Evolutionary conservation across 1,139 yeast genomes (phyloP).

Genomic region (Blastobotrys ciferrii): DNA sequence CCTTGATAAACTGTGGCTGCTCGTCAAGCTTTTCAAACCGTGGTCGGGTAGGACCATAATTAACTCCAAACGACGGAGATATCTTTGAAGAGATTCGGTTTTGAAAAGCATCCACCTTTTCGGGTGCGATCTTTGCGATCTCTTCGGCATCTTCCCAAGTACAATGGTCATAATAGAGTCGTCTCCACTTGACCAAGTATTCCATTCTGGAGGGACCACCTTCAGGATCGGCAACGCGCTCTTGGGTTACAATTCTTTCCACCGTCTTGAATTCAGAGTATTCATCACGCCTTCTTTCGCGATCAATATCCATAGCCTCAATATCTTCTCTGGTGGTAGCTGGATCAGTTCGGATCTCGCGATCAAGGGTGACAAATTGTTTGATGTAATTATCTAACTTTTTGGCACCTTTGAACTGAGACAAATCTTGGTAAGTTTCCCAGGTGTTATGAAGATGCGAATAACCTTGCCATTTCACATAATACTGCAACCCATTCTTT

Average conservation of each 20-base stretch:
- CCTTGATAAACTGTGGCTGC: slow-evolving; percentile 88
- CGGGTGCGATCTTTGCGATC: slow-evolving; percentile 81
- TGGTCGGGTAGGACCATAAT: slow-evolving; percentile 77
- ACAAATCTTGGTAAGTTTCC: slow-evolving; percentile 68
- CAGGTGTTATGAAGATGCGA: slow-evolving; percentile 96
- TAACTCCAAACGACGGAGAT: slow-evolving; percentile 76
- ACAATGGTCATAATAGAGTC: slow-evolving; percentile 90
- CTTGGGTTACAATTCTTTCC: slow-evolving; percentile 86
- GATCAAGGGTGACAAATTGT: slow-evolving; percentile 69
- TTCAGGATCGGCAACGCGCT: slow-evolving; percentile 54
- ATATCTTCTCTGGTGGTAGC: slow-evolving; percentile 82
- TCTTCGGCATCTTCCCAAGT: slow-evolving; percentile 95
- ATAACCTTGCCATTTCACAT: slow-evolving; percentile 78
- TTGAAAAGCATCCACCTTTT: slow-evolving; percentile 80
- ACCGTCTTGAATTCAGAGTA: slow-evolving; percentile 79
- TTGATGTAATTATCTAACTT: slow-evolving; percentile 87
- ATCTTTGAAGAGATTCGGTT: slow-evolving; percentile 79
- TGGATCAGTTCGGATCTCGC: slow-evolving; percentile 74
- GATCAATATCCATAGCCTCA: slow-evolving; percentile 89
- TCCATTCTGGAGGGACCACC: slow-evolving; percentile 67
- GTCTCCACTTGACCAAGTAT: slow-evolving; percentile 90
- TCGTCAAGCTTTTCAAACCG: slow-evolving; percentile 78
- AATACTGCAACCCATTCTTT: slow-evolving; percentile 36
- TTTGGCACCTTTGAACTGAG: slow-evolving; percentile 67
- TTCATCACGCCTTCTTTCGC: slow-evolving; percentile 80